Conservation (phyloP, 2,329 filamentous ascomycete species). For the Aspergillus uvarum region DNA sequence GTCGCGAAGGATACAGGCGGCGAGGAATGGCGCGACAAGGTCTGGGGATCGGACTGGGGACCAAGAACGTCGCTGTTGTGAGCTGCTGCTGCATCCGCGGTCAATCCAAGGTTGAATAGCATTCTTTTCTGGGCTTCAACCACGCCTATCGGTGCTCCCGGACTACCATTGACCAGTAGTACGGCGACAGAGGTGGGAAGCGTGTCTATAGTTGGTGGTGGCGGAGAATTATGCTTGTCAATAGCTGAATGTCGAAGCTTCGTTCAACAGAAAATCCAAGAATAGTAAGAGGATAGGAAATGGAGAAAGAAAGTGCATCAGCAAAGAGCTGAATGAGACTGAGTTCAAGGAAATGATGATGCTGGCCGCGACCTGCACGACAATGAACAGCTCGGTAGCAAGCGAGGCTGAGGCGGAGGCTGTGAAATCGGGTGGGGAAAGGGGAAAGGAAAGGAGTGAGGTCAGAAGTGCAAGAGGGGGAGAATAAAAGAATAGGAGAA, state of each 20-base stretch:
- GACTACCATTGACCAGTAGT: constrained; percentile 17
- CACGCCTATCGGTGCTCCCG: constrained; percentile 12
- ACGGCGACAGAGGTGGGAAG: neutral
- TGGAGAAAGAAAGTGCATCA: neutral
- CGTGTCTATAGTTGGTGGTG: neutral
- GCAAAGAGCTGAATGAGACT: neutral
- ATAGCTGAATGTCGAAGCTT: neutral
- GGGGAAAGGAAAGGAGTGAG: constrained; percentile 2
- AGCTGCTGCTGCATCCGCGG: constrained; percentile 46
- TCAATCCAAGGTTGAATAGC: constrained; percentile 45
- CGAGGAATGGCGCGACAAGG: constrained; percentile 21
- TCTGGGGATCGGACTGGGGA: constrained; percentile 23
- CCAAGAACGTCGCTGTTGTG: constrained; percentile 38
- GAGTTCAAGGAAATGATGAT: neutral
- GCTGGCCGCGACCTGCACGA: constrained; percentile 13
- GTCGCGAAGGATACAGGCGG: constrained; percentile 26
- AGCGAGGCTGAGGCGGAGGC: constrained; percentile 4
- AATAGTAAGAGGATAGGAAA: no score
- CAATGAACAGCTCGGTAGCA: constrained; percentile 1
- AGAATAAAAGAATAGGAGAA: neutral
- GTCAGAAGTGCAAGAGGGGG: neutral
- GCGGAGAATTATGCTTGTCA: no score
- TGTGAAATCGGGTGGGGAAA: neutral
- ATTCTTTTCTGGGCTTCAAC: constrained; percentile 29
- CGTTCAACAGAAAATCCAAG: no score